Evolutionary conservation across 495 filamentous ascomycete genomes (phyloP), one percentile per base, ranked within the genome.

Genomic region (Hyaloscypha variabilis): DNA sequence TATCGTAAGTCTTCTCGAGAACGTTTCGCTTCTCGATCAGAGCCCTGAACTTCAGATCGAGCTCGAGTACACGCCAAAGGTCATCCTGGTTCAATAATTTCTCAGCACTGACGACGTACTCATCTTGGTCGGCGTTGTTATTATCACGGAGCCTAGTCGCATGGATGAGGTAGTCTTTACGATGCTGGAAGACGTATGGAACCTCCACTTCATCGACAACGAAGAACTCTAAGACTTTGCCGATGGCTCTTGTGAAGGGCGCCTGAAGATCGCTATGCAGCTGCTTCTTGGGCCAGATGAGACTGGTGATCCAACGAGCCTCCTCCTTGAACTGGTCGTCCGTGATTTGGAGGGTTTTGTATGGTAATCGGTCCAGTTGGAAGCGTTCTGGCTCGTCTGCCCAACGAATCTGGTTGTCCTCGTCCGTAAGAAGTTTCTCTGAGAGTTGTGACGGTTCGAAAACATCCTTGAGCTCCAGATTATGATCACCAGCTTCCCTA

Each of bases 121-220:
- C 85, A 0, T 87, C 85, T 3, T 85, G 88, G 69, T 91, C 78
- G 24, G 86, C 86, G 59, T 88, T 87, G 51, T 74, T 72, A 11
- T 77, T 76, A 59, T 83, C 81, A 23, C 82, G 78, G 19, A 77
- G 67, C 31, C 85, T 79, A 14, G 90, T 84, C 54, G 93, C 89
- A 70, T 99, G 93, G 66, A 98, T 97, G 66, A 99, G 87, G 75
- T 98, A 98, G 74, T 99, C 95, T 75, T 96, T 94, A 42, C 96
- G 91, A 69, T 99, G 94, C 72, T 98, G 96, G 76, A 97, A 97
- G 67, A 99, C 93, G 73, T 95, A 99, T 0, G 95, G 94, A 4
- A 97, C 93, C 72, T 99, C 95, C 73, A 90, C 91, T 61, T 96
- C 90, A 66, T 97, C 93, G 8, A 92, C 86, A 49, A 94, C 89